Conservation (phyloP, 768 basidiomycete genomes). For the Termitomyces sp. region DNA sequence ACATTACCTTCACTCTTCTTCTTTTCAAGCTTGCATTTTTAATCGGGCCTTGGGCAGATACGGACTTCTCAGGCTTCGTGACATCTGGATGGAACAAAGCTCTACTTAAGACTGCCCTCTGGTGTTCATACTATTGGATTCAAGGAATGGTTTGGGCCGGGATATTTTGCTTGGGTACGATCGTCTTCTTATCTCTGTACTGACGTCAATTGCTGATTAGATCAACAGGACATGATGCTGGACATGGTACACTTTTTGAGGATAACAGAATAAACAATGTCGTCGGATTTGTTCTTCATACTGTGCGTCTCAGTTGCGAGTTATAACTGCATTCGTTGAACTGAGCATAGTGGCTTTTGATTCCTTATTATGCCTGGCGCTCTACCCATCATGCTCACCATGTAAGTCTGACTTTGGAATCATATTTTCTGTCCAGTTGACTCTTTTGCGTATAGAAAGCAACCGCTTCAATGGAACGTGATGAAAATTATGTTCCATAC, state of each 20-base stretch:
- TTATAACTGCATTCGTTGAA: slow-evolving; percentile 13
- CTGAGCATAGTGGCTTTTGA: slow-evolving; percentile 39
- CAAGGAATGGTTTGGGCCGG: slow-evolving; percentile 51
- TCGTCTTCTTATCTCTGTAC: neutral
- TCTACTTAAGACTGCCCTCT: slow-evolving; percentile 32
- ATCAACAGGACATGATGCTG: slow-evolving; percentile 40
- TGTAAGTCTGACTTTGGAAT: slow-evolving; percentile 26
- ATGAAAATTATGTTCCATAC: slow-evolving; percentile 72
- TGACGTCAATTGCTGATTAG: neutral
- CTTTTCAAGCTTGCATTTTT: slow-evolving; percentile 42
- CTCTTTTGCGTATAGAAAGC: slow-evolving; percentile 38
- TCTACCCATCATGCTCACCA: slow-evolving; percentile 71
- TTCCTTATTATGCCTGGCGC: slow-evolving; percentile 66
- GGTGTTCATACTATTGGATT: slow-evolving; percentile 48
- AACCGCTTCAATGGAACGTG: slow-evolving; percentile 71
- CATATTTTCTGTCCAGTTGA: neutral
- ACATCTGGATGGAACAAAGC: slow-evolving; percentile 27
- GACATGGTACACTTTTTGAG: slow-evolving; percentile 39
- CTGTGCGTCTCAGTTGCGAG: slow-evolving; percentile 26
- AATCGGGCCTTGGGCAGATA: slow-evolving; percentile 38
- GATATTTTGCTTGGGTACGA: slow-evolving; percentile 49
- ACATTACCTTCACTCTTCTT: slow-evolving; percentile 37
- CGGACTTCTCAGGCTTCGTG: slow-evolving; percentile 37
- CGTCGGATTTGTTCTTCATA: slow-evolving; percentile 48
- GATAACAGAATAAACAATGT: slow-evolving; percentile 35